phyloP scores from a whole-genome alignment of 208 protist genomes.

The Trypanosoma boissoni region DNA sequence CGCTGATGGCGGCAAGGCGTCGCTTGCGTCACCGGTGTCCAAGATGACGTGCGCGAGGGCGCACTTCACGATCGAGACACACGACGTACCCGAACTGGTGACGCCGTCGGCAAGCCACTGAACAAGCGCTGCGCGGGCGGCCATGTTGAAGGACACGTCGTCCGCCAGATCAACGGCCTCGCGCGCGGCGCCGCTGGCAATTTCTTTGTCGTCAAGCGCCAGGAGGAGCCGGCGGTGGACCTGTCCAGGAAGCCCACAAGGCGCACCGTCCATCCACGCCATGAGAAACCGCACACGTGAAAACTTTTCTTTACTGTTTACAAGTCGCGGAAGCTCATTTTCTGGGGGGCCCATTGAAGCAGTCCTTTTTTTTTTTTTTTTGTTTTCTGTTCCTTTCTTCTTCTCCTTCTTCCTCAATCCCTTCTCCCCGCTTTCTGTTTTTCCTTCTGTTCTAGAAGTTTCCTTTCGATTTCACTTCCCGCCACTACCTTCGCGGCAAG shows the following conservation, averaged over 20 bases:
- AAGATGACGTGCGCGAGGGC: conserved; percentile 17
- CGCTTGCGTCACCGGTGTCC: background rate
- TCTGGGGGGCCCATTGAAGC: background rate
- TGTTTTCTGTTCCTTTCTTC: background rate
- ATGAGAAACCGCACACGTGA: conserved; percentile 17
- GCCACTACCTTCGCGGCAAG: too few species aligned
- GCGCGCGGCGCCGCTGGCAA: background rate
- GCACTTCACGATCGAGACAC: conserved; percentile 1
- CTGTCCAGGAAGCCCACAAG: conserved; percentile 3
- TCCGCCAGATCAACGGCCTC: background rate
- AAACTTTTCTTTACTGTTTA: background rate
- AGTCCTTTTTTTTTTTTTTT: conserved; percentile 12
- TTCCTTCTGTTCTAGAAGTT: too few species aligned
- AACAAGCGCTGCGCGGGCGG: conserved; percentile 4
- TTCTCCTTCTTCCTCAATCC: background rate
- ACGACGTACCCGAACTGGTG: background rate
- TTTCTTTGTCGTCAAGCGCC: background rate
- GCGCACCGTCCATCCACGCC: conserved; percentile 18
- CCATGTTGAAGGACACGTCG: conserved; percentile 6
- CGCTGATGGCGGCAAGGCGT: background rate
- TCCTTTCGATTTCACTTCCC: too few species aligned
- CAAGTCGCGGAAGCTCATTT: conserved; percentile 8
- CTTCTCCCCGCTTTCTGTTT: background rate
- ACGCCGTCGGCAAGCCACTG: conserved; percentile 6
- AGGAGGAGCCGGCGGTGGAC: conserved; percentile 7